These are phyloP conservation scores for Rhodotorula sp. DNA, from an alignment of 1,284 basidiomycete species.

Conservation along the genomic window DNA sequence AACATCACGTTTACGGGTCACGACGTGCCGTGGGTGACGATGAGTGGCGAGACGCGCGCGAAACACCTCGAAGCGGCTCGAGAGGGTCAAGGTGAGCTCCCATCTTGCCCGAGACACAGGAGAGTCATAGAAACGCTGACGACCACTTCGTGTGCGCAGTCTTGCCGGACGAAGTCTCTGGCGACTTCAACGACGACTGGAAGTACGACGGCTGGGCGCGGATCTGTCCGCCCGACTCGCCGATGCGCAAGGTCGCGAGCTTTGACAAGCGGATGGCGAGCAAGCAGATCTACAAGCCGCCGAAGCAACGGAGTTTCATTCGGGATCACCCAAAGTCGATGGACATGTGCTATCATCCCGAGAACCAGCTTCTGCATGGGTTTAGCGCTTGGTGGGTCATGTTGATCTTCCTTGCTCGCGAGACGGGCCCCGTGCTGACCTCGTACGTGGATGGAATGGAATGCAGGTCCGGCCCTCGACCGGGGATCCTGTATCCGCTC, in stretches of 20 bases:
- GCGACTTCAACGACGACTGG: constrained; percentile 25
- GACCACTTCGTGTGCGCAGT: not conserved
- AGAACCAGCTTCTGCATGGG: constrained; percentile 37
- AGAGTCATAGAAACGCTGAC: too few species aligned
- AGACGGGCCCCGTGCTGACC: not conserved
- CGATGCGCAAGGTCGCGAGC: constrained; percentile 11
- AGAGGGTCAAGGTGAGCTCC: not conserved
- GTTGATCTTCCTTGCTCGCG: not conserved
- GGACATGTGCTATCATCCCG: constrained; percentile 40
- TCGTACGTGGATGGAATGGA: too few species aligned
- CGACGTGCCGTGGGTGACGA: constrained; percentile 32
- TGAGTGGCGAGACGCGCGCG: constrained; percentile 19
- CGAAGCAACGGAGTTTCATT: constrained; percentile 31
- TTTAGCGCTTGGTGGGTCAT: constrained; percentile 32
- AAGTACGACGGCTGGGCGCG: constrained; percentile 33
- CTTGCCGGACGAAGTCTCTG: constrained; percentile 7
- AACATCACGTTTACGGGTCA: constrained; percentile 37
- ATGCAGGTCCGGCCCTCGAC: constrained; percentile 37
- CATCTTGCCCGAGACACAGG: too few species aligned
- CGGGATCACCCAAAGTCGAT: constrained; percentile 33
- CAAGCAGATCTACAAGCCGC: constrained; percentile 6
- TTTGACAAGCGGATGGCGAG: constrained; percentile 23
- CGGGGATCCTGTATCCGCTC: constrained; percentile 40
- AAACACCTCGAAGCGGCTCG: not conserved
- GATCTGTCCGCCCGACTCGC: constrained; percentile 24